phyloP scores from a whole-genome alignment of 75 land plant species.

The Larix kaempferi region DNA sequence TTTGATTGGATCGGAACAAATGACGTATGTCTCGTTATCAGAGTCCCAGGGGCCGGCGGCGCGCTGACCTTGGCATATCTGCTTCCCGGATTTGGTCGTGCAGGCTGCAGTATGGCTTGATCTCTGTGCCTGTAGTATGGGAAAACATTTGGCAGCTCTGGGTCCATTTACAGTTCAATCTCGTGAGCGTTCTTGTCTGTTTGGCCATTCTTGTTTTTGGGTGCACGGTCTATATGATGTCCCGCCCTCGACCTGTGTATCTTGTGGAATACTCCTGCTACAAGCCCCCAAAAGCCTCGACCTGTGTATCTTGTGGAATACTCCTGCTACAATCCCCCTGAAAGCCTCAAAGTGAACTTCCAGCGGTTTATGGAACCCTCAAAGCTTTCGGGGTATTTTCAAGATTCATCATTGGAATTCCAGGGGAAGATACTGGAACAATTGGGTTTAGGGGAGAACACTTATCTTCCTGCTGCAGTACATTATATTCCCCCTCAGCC shows the following conservation, averaged over 20 bases:
- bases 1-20: too few relatives aligned
- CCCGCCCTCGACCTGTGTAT: conserved; percentile 46
- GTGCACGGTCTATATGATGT: conserved; percentile 41
- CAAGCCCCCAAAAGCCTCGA: conserved; percentile 25
- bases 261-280: conserved; percentile 61
- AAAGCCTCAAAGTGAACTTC: background rate
- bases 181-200: conserved; percentile 47
- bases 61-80: too few relatives aligned
- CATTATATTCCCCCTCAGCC: conserved; percentile 43
- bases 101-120: too few relatives aligned
- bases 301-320: conserved; percentile 51
- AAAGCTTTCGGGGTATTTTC: conserved; percentile 39
- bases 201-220: conserved; percentile 55
- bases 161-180: conserved; percentile 53
- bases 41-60: too few relatives aligned
- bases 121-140: too few relatives aligned
- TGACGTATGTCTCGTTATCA: too few relatives aligned
- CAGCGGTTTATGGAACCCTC: conserved; percentile 37
- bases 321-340: conserved; percentile 50
- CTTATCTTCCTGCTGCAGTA: conserved; percentile 50
- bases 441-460: conserved; percentile 55
- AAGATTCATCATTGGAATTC: conserved; percentile 41
- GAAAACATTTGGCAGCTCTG: conserved; percentile 52
- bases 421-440: conserved; percentile 58
- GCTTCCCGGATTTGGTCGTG: too few relatives aligned